Conservation (phyloP, 2,329 filamentous ascomycete genomes). For the Fusarium bulbicola region DNA sequence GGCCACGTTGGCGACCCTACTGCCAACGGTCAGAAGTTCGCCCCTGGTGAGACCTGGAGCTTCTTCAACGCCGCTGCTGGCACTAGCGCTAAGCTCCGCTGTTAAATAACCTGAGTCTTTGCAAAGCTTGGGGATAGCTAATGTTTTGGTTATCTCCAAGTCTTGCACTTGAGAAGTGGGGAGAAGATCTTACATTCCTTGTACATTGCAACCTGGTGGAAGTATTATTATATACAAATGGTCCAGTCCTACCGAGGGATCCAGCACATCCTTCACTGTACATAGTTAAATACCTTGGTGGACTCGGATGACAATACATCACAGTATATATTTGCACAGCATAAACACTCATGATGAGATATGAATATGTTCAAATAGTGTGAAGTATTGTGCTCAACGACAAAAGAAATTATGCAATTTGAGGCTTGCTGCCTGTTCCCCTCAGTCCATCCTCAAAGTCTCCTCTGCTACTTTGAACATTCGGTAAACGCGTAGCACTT, state of each 20-base stretch:
- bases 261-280: not conserved
- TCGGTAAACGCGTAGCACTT: not conserved
- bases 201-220: slow-evolving; percentile 1
- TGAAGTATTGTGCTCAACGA: accelerated
- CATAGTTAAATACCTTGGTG: not conserved
- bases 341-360: accelerated
- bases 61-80: slow-evolving; percentile 38
- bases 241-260: not conserved
- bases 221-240: not conserved
- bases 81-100: slow-evolving; percentile 2
- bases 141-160: not conserved
- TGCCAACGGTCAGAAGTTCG: slow-evolving; percentile 29
- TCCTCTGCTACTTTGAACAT: not conserved
- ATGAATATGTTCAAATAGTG: accelerated
- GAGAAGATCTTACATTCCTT: not conserved
- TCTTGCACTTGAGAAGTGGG: not conserved
- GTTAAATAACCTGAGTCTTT: not conserved
- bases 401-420: not conserved
- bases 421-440: not conserved
- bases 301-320: not conserved
- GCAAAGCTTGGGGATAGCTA: accelerated
- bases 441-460: accelerated
- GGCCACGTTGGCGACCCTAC: slow-evolving; percentile 39
- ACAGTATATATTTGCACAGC: not conserved
- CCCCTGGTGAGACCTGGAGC: slow-evolving; percentile 35